Evolutionary conservation across 2,329 filamentous ascomycete species (phyloP).

Genomic region (Elsinoe arachidis): DNA sequence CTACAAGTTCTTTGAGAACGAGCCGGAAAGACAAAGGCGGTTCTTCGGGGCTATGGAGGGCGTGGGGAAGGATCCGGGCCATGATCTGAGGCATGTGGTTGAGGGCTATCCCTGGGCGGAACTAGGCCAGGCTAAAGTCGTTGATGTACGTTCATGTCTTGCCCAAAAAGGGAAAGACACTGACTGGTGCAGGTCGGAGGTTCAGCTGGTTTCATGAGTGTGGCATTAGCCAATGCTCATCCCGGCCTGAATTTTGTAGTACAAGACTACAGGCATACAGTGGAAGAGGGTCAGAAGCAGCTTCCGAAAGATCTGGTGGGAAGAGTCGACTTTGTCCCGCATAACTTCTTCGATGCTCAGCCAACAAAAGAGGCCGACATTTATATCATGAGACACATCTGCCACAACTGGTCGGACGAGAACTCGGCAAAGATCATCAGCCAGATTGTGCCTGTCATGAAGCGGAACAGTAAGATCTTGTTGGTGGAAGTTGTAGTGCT

Average conservation of each 20-base stretch:
- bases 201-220: conserved; percentile 31
- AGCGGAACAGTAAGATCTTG: neutral
- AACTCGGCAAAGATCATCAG: conserved; percentile 18
- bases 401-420: conserved; percentile 20
- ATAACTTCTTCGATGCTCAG: conserved; percentile 25
- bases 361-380: conserved; percentile 25
- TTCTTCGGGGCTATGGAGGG: neutral
- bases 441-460: conserved; percentile 16
- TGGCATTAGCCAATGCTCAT: conserved; percentile 34
- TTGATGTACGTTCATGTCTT: neutral
- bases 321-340: conserved; percentile 16
- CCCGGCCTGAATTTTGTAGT: conserved; percentile 36
- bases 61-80: neutral
- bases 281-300: conserved; percentile 6
- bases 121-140: conserved; percentile 24
- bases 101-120: conserved; percentile 46
- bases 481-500: neutral
- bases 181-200: conserved; percentile 40
- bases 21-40: neutral
- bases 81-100: conserved; percentile 43
- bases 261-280: conserved; percentile 33
- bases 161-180: conserved; percentile 40
- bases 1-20: neutral
- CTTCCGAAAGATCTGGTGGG: neutral
- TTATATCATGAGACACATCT: conserved; percentile 18